phyloP scores from a whole-genome alignment of 805 yeast species.

The Komagataella phaffii region DNA sequence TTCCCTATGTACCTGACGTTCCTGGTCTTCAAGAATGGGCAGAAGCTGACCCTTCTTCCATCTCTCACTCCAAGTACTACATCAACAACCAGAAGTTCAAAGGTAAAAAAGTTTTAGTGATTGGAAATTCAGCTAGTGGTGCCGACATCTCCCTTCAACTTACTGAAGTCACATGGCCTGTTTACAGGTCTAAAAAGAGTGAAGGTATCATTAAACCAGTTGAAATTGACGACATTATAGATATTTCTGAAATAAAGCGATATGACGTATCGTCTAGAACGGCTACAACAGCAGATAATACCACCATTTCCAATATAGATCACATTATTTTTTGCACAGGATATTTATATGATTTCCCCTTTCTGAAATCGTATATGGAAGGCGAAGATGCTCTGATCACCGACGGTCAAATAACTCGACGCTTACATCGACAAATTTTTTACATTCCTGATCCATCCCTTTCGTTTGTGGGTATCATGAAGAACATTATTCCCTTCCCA shows the following conservation, averaged over 20 bases:
- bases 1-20: constrained; percentile 30
- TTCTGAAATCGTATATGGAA: constrained; percentile 23
- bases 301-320: constrained; percentile 33
- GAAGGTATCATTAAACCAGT: constrained; percentile 13
- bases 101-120: constrained; percentile 18
- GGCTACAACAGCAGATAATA: constrained; percentile 36
- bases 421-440: constrained; percentile 31
- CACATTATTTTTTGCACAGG: constrained; percentile 63
- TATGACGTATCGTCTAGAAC: constrained; percentile 14
- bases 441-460: constrained; percentile 31
- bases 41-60: constrained; percentile 15
- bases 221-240: constrained; percentile 10
- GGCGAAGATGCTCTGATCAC: constrained; percentile 14
- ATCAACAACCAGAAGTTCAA: constrained; percentile 17
- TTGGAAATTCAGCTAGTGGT: constrained; percentile 11
- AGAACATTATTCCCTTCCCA: constrained; percentile 36
- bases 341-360: constrained; percentile 54
- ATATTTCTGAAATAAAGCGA: constrained; percentile 12
- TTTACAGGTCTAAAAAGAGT: constrained; percentile 12
- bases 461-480: constrained; percentile 26
- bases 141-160: constrained; percentile 16
- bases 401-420: constrained; percentile 23
- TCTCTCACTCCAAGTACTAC: constrained; percentile 33
- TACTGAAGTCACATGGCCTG: constrained; percentile 16
- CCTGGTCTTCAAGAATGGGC: constrained; percentile 25